Conservation (phyloP, 306 rosid species). For the Canavalia gladiata region DNA sequence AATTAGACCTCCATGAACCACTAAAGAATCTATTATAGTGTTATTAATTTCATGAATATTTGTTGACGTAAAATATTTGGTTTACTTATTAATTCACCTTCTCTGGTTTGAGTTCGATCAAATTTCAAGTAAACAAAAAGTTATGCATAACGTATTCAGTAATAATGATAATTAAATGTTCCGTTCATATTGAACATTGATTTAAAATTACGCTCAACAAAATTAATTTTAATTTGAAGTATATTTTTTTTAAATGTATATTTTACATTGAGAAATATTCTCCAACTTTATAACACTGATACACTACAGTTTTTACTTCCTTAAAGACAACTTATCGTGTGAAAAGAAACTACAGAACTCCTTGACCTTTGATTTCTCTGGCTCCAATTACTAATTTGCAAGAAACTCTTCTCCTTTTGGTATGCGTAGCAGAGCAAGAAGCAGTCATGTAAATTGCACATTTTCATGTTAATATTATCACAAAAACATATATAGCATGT, state of each 20-base stretch:
- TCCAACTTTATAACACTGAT: too few relatives aligned
- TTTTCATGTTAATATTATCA: not conserved
- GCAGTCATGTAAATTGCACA: not conserved
- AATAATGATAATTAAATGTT: not conserved
- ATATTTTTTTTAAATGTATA: too few relatives aligned
- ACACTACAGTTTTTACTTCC: not conserved
- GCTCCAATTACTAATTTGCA: not conserved
- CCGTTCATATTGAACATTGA: too few relatives aligned
- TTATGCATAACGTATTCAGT: not conserved
- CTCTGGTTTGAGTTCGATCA: not conserved
- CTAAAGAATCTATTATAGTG: not conserved
- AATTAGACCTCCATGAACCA: too few relatives aligned
- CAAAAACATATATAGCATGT: not conserved
- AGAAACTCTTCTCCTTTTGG: not conserved
- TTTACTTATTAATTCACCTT: not conserved
- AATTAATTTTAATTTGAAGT: too few relatives aligned
- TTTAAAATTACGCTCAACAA: too few relatives aligned
- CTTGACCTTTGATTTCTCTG: not conserved
- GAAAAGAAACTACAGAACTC: not conserved
- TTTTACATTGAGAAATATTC: too few relatives aligned
- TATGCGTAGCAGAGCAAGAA: not conserved
- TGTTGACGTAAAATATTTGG: slow-evolving; percentile 1
- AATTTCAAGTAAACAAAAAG: not conserved
- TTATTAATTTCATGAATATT: not conserved
- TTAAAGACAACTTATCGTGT: not conserved